phyloP scores from a whole-genome alignment of 495 filamentous ascomycete species.

The Hypoxylon lienhwacheense region DNA sequence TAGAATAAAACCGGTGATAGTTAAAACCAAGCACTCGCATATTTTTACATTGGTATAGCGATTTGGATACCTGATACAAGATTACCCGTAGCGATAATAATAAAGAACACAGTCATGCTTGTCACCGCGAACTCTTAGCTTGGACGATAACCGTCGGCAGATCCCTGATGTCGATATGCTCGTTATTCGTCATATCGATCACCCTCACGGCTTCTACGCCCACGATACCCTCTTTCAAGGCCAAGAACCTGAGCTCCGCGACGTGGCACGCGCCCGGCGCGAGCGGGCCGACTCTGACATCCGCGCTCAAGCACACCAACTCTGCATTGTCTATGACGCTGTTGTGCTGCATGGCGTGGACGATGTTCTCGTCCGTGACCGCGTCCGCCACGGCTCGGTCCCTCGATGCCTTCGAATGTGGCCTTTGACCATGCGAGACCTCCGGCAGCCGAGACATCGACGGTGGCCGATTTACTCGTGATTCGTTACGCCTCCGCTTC shows the following conservation, averaged over 20 bases:
- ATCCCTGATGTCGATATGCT: conserved; percentile 80
- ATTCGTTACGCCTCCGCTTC: conserved; percentile 69
- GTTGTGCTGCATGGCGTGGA: conserved; percentile 80
- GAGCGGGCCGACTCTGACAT: conserved; percentile 78
- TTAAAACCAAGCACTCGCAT: too few relatives aligned
- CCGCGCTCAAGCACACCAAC: conserved; percentile 78
- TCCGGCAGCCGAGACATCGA: conserved; percentile 43
- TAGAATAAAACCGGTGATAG: too few relatives aligned
- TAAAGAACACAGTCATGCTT: too few relatives aligned
- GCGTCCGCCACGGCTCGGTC: conserved; percentile 64
- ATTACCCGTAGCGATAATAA: too few relatives aligned
- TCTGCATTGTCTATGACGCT: conserved; percentile 71
- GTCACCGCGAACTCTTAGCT: too few relatives aligned
- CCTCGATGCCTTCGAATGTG: conserved; percentile 20
- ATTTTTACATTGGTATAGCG: too few relatives aligned
- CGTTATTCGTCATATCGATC: conserved; percentile 77
- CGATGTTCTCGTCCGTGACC: conserved; percentile 79
- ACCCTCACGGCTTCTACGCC: conserved; percentile 79
- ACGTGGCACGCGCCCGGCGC: conserved; percentile 78
- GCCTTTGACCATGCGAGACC: conserved; percentile 9
- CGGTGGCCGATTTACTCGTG: conserved; percentile 59
- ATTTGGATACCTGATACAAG: too few relatives aligned
- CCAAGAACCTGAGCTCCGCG: conserved; percentile 76
- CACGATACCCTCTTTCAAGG: conserved; percentile 73
- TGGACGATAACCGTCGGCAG: conserved; percentile 73